phyloP scores from a whole-genome alignment of 192 early-diverging fungal species.

The Entophlyctis luteolus region DNA sequence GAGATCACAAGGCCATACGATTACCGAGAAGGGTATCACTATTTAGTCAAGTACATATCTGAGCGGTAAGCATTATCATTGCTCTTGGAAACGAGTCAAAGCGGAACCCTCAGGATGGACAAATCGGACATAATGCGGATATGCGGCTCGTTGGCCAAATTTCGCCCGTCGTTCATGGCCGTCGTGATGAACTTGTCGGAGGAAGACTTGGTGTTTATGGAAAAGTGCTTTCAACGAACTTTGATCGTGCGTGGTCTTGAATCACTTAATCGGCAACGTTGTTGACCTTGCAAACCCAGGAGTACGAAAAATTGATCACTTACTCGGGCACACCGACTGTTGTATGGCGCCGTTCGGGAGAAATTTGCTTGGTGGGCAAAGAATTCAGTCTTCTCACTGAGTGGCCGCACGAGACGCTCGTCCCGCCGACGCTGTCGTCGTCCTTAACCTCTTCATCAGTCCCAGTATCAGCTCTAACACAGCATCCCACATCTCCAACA shows the following conservation, averaged over 20 bases:
- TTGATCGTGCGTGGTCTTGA: constrained; percentile 47
- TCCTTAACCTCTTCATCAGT: no score
- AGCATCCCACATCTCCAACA: not conserved
- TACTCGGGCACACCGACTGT: constrained; percentile 94
- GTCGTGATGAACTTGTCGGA: constrained; percentile 90
- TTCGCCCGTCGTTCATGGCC: constrained; percentile 89
- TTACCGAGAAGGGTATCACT: constrained; percentile 92
- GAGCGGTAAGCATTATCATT: constrained; percentile 46
- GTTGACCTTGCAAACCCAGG: constrained; percentile 45
- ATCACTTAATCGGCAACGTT: constrained; percentile 3
- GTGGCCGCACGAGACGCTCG: constrained; percentile 80
- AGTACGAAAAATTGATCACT: constrained; percentile 93
- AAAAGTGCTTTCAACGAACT: constrained; percentile 92
- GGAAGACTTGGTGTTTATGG: constrained; percentile 93
- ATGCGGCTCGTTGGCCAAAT: constrained; percentile 80
- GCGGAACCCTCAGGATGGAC: constrained; percentile 63
- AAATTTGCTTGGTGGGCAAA: constrained; percentile 92
- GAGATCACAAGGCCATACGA: constrained; percentile 78
- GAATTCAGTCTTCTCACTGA: constrained; percentile 91
- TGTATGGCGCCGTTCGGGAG: constrained; percentile 94
- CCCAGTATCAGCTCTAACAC: no score
- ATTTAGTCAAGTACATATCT: constrained; percentile 75
- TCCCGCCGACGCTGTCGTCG: constrained; percentile 38
- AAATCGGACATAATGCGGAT: constrained; percentile 85
- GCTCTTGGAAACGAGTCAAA: not conserved